Evolutionary conservation across 2,329 filamentous ascomycete genomes (phyloP).

Genomic region (Hypoxylon sp.): DNA sequence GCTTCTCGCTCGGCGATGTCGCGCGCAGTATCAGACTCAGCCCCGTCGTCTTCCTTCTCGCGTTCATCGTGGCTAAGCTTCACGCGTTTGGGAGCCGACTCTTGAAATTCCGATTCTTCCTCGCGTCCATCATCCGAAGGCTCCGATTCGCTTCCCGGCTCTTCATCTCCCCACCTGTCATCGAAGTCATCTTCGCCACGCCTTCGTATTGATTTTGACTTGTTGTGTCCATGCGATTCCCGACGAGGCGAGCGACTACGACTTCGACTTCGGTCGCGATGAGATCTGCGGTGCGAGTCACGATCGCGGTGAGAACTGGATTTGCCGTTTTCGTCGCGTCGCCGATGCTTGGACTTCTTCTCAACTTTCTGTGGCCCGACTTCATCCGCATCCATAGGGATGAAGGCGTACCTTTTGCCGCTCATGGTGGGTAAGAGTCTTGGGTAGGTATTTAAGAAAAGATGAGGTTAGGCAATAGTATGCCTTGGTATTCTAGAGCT

Average conservation of each 20-base stretch:
- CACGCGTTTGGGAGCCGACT: conserved; percentile 75
- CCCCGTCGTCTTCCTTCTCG: conserved; percentile 51
- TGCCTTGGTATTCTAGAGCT: no score
- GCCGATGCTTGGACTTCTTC: conserved; percentile 53
- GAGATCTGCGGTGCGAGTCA: conserved; percentile 42
- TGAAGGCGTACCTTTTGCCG: conserved; percentile 70
- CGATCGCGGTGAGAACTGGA: conserved; percentile 41
- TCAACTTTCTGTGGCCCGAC: conserved; percentile 62
- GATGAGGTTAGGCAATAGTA: no score
- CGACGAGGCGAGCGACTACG: conserved; percentile 47
- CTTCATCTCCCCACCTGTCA: conserved; percentile 84
- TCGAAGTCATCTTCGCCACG: conserved; percentile 66
- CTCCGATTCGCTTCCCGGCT: conserved; percentile 57
- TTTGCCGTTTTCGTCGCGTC: conserved; percentile 45
- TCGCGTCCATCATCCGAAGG: conserved; percentile 59
- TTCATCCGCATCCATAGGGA: conserved; percentile 72
- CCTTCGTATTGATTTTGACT: conserved; percentile 55
- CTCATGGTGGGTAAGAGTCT: conserved; percentile 56
- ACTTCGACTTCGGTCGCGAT: conserved; percentile 37
- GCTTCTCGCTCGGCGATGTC: conserved; percentile 81
- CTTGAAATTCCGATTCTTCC: conserved; percentile 68
- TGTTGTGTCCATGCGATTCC: conserved; percentile 41
- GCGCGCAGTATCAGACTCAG: conserved; percentile 68
- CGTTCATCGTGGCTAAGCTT: conserved; percentile 67
- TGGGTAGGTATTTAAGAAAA: no score